phyloP scores from a whole-genome alignment of 1,139 yeast species.

The Suhomyces maxii region DNA sequence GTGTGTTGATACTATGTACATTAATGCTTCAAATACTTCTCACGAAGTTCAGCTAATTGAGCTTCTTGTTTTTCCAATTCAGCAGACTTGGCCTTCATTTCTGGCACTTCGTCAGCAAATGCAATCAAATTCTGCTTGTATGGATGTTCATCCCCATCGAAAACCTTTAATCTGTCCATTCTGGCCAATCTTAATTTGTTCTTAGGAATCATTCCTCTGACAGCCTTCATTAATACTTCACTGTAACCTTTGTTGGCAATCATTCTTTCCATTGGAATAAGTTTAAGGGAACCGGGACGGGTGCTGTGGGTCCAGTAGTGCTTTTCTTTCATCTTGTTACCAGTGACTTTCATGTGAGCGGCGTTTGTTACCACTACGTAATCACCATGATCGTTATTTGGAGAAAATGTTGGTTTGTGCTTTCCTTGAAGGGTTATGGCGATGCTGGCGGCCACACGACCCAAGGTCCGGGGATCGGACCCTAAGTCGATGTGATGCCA shows the following conservation, averaged over 20 bases:
- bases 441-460: constrained; percentile 87
- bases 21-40: constrained; percentile 32
- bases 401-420: constrained; percentile 86
- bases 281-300: constrained; percentile 86
- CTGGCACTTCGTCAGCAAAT: constrained; percentile 76
- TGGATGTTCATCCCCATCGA: constrained; percentile 88
- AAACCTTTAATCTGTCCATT: constrained; percentile 79
- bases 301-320: constrained; percentile 90
- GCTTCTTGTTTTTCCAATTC: constrained; percentile 41
- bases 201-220: constrained; percentile 94
- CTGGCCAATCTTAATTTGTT: constrained; percentile 79
- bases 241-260: constrained; percentile 80
- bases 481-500: constrained; percentile 98
- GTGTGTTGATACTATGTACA: constrained; percentile 7
- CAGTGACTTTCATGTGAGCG: constrained; percentile 74
- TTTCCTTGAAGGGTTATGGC: constrained; percentile 91
- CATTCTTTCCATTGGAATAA: constrained; percentile 78
- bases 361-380: constrained; percentile 96
- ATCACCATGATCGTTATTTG: constrained; percentile 85
- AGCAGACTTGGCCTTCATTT: constrained; percentile 43
- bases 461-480: constrained; percentile 79
- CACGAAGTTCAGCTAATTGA: constrained; percentile 34
- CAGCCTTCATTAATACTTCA: constrained; percentile 81
- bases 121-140: constrained; percentile 81
- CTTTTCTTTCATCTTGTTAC: constrained; percentile 79